Evolutionary conservation across 2,329 filamentous ascomycete genomes (phyloP), one percentile per base, ranked within the genome.

Genomic region (Mycosphaerella sp.): DNA sequence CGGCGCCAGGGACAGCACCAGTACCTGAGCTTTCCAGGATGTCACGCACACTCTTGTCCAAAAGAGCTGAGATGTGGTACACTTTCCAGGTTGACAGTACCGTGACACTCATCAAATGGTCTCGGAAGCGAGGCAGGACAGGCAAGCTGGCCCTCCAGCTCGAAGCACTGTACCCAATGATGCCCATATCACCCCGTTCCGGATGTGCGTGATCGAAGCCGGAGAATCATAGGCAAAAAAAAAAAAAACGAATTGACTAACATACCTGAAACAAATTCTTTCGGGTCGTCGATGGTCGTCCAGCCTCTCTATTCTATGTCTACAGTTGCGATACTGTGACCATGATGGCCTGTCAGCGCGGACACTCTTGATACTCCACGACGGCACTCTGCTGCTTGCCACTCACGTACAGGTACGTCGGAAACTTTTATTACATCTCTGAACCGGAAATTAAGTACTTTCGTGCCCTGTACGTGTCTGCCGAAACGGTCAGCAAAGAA

Each of bases 231-330:
- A 4, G 5, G 9, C 9, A 36, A n/a, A 8, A 10, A 36, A 5
- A 4, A 36, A 31, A 11, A 42, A n/a, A n/a, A n/a, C n/a, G n/a
- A n/a, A 34, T 53, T 47, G 21, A 11, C 6, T 32, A 26, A 61
- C 61, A 47, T 59, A 64, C 61, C 58, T 61, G 52, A 56, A 57
- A 41, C 51, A 59, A 56, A 44, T 61, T 55, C 60, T 59, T 41
- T 34, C 45, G 45, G 49, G 48, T 65, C 63, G 62, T 65, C 55
- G 64, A 41, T 51, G 56, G 55, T 66, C 65, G 65, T 66, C 46
- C 64, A 58, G 57, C 55, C 59, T 66, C 64, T 66, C 64, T 66
- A 66, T 54, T 67, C 65, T 67, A 67, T 67, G 63, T 66, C 64
- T 66, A 36, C 59, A 62, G 54, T 54, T 59, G 49, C 57, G 60